Evolutionary conservation across 306 rosid species (phyloP), one percentile per base, ranked within the genome.

Genomic region (Crataegus laevigata): DNA sequence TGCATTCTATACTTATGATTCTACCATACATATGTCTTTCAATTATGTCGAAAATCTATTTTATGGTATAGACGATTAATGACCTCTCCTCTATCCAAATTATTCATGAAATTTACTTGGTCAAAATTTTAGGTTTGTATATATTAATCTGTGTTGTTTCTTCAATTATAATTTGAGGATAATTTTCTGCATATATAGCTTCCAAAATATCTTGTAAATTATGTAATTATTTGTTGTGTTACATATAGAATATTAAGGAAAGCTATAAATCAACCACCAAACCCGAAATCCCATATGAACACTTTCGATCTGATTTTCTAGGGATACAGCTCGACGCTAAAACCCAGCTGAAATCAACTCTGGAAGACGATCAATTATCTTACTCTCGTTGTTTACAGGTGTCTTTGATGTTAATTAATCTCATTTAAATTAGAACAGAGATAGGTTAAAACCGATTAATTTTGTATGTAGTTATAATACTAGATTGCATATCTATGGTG

Each of bases 251-350:
- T 17, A 50, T 50, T 50, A 5, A 19, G 54, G 8, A 50, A 17
- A 50, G 21, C 54, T n/a, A n/a, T 9, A 55, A 55, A 15, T 55
- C 17, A 22, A 66, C 32, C 34, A 66, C 32, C 34, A 66, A 69
- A 75, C 43, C 73, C 69, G 43, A 72, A 69, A 64, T 59, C 55
- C 57, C 38, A 62, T 18, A 34, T 19, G 69, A 17, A 52, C 30
- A 38, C n/a, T n/a, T 67, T 52, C 82, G 76, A 78, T 78, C 77
- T 69, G 85, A 42, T 73, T 22, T 72, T 18, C n/a, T 66, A 66
- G 67, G 45, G 34, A 79, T 66, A 63, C 43, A 66, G 28, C 65
- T 75, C 26, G 32, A 62, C 63, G 66, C 45, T 25, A 45, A 22
- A 75, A 71, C 50, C 52, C 66, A 69, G 82, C 8, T 34, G 38